Conservation (phyloP, 768 basidiomycete species). For the Lentinula boryana region DNA sequence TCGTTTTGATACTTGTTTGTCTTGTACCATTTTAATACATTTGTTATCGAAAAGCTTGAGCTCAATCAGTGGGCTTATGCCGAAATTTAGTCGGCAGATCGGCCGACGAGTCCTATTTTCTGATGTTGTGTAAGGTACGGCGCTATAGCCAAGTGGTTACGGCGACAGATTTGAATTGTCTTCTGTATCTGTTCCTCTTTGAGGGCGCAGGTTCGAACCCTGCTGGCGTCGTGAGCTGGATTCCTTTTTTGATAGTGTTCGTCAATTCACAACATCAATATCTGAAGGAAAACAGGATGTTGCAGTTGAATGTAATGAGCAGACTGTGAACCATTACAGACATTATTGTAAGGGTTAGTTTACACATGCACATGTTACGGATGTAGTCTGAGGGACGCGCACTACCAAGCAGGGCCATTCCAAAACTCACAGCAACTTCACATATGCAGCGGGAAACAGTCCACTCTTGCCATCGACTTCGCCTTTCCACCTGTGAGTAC, state of each 20-base stretch:
- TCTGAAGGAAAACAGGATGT: too few relatives aligned
- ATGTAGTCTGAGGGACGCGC: too few relatives aligned
- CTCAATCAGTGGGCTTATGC: too few relatives aligned
- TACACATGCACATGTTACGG: not conserved
- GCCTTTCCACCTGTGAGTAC: conserved; percentile 56
- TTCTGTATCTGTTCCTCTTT: conserved; percentile 2
- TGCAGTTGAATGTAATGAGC: too few relatives aligned
- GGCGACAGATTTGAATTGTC: conserved; percentile 46
- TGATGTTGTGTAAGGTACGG: conserved; percentile 19
- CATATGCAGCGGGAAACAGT: conserved; percentile 66
- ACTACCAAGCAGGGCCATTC: not conserved
- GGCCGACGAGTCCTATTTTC: not conserved
- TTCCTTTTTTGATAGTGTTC: not conserved
- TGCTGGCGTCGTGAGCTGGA: not conserved
- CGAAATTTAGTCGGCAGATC: not conserved
- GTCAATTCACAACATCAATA: not conserved
- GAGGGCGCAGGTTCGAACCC: conserved; percentile 7
- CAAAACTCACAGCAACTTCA: conserved; percentile 43
- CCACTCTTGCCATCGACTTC: conserved; percentile 53
- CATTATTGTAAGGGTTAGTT: too few relatives aligned
- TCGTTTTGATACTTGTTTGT: not conserved
- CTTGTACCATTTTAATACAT: not conserved
- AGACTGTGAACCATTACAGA: too few relatives aligned
- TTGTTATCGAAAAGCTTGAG: not conserved
- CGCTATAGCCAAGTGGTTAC: conserved; percentile 80